Base-by-base conservation (phyloP, 2,329 filamentous ascomycete species). In the Penicillium sp. region DNA sequence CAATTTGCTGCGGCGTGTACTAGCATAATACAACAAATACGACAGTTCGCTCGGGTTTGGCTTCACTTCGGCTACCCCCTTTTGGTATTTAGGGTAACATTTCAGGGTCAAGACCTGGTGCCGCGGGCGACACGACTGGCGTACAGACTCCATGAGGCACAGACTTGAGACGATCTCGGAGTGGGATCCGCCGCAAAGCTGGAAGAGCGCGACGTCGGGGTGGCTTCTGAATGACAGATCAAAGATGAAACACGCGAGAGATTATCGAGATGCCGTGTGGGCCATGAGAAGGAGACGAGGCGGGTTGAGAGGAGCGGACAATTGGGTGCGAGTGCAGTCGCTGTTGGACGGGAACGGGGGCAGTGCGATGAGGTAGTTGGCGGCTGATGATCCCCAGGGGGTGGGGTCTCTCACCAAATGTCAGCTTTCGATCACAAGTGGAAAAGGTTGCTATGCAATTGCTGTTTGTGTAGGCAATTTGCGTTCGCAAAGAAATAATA, bases 11-110 rank as follows among this genome's bases (percentile, higher is more conserved):
- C 89, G 84, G 51, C 91, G 88, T 60, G 90, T 95, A 66, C 88
- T 94, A 52, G 88, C 90, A 76, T 98, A 97, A 78, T 95, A 97
- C 46, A 97, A 82, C 56, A 98, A 81, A 68, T 97, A 97, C 71
- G 89, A 95, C 54, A 98, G 82, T 76, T 98, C 93, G 73, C 89
- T 95, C 57, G 89, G 89, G 72, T 97, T 97, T 39, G 93, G 90
- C 73, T 91, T 94, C 65, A 95, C 89, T 63, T 95, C 89, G 66
- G 90, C 86, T 53, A 88, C 85, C 44, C 88, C 89, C 73, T 96
- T 97, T 56, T 88, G 88, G 55, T 88, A 90, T 59, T 86, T 86
- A 36, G 93, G 93, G 70, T 96, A 98, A 76, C 91, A 97, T 75
- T 95, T 96, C 57, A 96, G 81, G 58, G 96, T 85, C 52, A 97